phyloP scores from a whole-genome alignment of 306 rosid species.

The Aeschynomene evenia region DNA sequence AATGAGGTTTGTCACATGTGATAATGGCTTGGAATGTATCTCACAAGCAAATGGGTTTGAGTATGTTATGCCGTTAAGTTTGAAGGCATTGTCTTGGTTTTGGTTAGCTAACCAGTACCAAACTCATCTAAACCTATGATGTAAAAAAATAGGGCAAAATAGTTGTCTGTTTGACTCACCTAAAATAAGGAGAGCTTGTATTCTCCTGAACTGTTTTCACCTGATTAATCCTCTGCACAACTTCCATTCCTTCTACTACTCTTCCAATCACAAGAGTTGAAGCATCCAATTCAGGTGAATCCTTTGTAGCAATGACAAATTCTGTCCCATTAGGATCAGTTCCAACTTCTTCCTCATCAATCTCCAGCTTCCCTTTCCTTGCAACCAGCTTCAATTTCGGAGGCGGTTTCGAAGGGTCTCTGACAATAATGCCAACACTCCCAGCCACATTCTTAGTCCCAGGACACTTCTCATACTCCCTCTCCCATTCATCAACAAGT shows the following conservation, averaged over 20 bases:
- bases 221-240: conserved; percentile 60
- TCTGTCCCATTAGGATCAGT: conserved; percentile 74
- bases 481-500: conserved; percentile 72
- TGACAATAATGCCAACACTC: conserved; percentile 70
- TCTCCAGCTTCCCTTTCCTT: conserved; percentile 74
- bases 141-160: too few relatives aligned
- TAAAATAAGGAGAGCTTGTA: conserved; percentile 76
- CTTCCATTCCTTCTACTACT: conserved; percentile 67
- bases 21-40: too few relatives aligned
- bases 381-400: conserved; percentile 79
- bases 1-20: too few relatives aligned
- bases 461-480: conserved; percentile 45
- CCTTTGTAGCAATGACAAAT: conserved; percentile 61
- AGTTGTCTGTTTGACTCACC: conserved; percentile 42
- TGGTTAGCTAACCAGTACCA: too few relatives aligned
- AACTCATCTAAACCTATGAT: too few relatives aligned
- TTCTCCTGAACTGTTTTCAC: conserved; percentile 85
- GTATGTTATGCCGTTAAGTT: too few relatives aligned
- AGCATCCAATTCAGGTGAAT: conserved; percentile 69
- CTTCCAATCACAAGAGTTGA: conserved; percentile 47
- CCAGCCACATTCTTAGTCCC: conserved; percentile 79
- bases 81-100: too few relatives aligned
- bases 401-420: conserved; percentile 81
- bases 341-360: conserved; percentile 81
- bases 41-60: too few relatives aligned